Conservation (phyloP, 2,329 filamentous ascomycete genomes). For the Periconia digitata region DNA sequence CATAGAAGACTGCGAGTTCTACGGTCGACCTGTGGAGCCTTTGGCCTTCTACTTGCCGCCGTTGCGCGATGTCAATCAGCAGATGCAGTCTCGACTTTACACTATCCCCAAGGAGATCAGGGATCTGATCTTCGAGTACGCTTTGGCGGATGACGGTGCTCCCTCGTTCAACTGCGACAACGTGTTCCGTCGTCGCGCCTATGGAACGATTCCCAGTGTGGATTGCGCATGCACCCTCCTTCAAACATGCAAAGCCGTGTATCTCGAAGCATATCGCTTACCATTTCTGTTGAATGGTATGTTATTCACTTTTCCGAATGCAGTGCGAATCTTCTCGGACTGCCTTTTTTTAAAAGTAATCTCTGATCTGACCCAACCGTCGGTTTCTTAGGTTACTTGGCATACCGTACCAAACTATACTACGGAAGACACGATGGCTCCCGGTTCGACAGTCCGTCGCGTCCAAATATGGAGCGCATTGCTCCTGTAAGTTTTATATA, state of each 20-base stretch:
- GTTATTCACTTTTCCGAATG: no score
- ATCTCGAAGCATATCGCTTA: constrained; percentile 16
- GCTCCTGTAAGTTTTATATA: constrained; percentile 1
- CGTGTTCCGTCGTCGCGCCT: constrained; percentile 1
- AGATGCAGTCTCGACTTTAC: constrained; percentile 5
- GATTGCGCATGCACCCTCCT: constrained; percentile 15
- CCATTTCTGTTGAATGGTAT: constrained; percentile 13
- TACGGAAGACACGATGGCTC: constrained; percentile 1
- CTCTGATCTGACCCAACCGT: background rate
- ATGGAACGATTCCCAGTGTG: background rate
- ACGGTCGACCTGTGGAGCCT: constrained; percentile 5
- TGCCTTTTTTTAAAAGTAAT: background rate
- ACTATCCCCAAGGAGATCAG: constrained; percentile 2
- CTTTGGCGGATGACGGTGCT: background rate
- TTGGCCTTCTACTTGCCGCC: constrained; percentile 5
- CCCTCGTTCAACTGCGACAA: constrained; percentile 1
- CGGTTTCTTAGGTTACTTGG: constrained; percentile 1
- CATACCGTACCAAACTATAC: constrained; percentile 5
- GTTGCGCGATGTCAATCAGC: background rate
- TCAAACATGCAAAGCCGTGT: constrained; percentile 13
- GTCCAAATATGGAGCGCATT: constrained; percentile 7
- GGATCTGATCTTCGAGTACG: constrained; percentile 1
- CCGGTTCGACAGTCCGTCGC: constrained; percentile 1
- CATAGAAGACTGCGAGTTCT: constrained; percentile 3
- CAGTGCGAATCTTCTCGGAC: background rate